Conservation (phyloP, 1,284 basidiomycete species). For the Leccinum angustisporum region DNA sequence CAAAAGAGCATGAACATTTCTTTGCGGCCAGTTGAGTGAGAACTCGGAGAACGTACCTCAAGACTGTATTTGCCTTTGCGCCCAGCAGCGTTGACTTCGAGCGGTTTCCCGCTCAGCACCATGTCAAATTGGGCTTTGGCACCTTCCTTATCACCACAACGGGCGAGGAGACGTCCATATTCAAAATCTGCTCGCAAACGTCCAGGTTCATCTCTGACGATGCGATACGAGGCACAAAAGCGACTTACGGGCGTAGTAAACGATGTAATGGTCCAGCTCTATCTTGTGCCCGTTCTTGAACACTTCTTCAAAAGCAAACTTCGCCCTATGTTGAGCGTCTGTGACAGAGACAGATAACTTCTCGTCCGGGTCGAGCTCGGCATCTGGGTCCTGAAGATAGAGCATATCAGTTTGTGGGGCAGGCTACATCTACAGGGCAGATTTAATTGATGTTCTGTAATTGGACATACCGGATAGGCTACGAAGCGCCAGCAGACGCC, state of each 20-base stretch:
- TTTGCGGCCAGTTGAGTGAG: background rate
- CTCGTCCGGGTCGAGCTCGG: slow-evolving; percentile 43
- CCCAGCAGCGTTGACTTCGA: slow-evolving; percentile 57
- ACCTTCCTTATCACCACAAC: slow-evolving; percentile 54
- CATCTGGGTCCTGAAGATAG: slow-evolving; percentile 51
- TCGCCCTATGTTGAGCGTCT: slow-evolving; percentile 53
- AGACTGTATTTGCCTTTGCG: slow-evolving; percentile 42
- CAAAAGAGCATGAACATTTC: background rate
- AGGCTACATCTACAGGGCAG: background rate
- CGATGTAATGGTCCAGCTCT: slow-evolving; percentile 77
- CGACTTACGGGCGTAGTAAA: slow-evolving; percentile 74
- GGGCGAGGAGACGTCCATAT: slow-evolving; percentile 68
- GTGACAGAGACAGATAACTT: slow-evolving; percentile 37
- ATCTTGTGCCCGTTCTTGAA: slow-evolving; percentile 74
- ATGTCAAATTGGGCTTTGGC: slow-evolving; percentile 71
- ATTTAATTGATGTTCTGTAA: background rate
- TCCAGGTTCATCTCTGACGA: background rate
- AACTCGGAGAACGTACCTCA: slow-evolving; percentile 25
- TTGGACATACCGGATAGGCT: slow-evolving; percentile 71
- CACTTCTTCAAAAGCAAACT: slow-evolving; percentile 65
- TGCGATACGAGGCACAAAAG: background rate
- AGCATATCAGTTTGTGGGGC: slow-evolving; percentile 12
- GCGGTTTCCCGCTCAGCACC: slow-evolving; percentile 48
- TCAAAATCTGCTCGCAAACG: slow-evolving; percentile 62
- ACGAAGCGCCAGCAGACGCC: slow-evolving; percentile 82